Percentiles rank a stretch among this genome's conserved stretches.
These are phyloP conservation scores for Fusarium aywerte DNA, from an alignment of 2,329 filamentous ascomycete genomes.

Conservation along the genomic window DNA sequence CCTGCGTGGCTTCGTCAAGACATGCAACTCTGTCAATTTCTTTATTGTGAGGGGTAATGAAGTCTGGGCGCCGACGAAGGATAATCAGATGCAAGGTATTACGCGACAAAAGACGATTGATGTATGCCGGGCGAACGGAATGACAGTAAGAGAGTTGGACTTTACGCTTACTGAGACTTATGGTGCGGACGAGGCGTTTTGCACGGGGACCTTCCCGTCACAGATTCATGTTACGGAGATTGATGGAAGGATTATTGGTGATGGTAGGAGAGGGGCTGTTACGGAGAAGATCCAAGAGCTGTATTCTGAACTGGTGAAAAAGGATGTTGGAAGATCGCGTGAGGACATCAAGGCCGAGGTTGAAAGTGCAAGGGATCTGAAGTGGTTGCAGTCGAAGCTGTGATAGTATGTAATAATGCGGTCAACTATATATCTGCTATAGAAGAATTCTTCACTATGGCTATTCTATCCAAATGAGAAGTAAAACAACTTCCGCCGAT, in stretches of 20 bases:
- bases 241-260: background rate
- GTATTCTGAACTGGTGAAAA: background rate
- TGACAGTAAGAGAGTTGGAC: background rate
- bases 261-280: background rate
- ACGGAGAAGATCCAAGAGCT: constrained; percentile 9
- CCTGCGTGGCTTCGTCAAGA: background rate
- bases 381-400: constrained; percentile 4
- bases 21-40: constrained; percentile 16
- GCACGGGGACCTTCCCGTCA: background rate
- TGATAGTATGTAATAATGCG: background rate
- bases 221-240: constrained; percentile 7
- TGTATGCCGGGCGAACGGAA: background rate
- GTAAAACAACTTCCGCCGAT: no score
- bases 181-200: constrained; percentile 6
- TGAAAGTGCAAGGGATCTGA: background rate
- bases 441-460: no score
- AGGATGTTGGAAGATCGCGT: background rate
- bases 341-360: background rate
- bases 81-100: constrained; percentile 17
- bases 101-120: background rate
- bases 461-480: no score
- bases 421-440: no score
- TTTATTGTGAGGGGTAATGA: constrained; percentile 3
- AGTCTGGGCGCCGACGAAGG: constrained; percentile 15
- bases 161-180: background rate